These are phyloP conservation scores for Mycena floridula DNA, from an alignment of 768 basidiomycete species.

Conservation along the genomic window DNA sequence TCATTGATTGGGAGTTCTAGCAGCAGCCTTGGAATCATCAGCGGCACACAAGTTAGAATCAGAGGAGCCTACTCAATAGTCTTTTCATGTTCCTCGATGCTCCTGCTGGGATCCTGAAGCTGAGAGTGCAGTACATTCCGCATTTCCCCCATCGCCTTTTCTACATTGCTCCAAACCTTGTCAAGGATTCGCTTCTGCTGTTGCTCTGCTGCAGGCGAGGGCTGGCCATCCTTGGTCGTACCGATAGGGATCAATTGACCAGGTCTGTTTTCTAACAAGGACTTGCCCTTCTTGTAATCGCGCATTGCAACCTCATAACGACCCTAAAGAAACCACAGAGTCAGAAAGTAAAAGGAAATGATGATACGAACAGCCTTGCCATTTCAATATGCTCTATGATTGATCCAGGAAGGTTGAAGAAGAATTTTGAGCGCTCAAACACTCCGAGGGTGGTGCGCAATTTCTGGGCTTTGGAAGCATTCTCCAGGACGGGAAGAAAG, in stretches of 20 bases:
- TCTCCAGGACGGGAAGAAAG: slow-evolving; percentile 93
- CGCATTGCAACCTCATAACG: slow-evolving; percentile 91
- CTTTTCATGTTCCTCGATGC: slow-evolving; percentile 92
- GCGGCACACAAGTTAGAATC: not conserved
- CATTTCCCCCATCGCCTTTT: slow-evolving; percentile 94
- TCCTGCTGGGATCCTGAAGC: slow-evolving; percentile 72
- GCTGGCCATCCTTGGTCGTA: slow-evolving; percentile 49
- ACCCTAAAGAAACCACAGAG: slow-evolving; percentile 48
- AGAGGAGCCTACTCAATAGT: slow-evolving; percentile 80
- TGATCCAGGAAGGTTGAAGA: slow-evolving; percentile 94
- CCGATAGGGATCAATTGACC: slow-evolving; percentile 75
- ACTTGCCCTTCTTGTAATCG: slow-evolving; percentile 96
- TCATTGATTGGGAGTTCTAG: slow-evolving; percentile 81
- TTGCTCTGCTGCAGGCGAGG: slow-evolving; percentile 44
- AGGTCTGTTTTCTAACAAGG: slow-evolving; percentile 83
- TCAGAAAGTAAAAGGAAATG: slow-evolving; percentile 1
- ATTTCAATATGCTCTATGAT: slow-evolving; percentile 86
- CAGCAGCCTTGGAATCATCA: slow-evolving; percentile 54
- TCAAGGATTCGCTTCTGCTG: slow-evolving; percentile 92
- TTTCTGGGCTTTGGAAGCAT: slow-evolving; percentile 90
- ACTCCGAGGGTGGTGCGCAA: slow-evolving; percentile 89
- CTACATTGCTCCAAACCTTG: slow-evolving; percentile 93
- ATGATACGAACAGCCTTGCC: slow-evolving; percentile 50
- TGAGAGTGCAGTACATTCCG: slow-evolving; percentile 67
- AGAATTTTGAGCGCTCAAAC: slow-evolving; percentile 95